Conservation (phyloP, 805 yeast species). For the Cephaloascus albidus region DNA sequence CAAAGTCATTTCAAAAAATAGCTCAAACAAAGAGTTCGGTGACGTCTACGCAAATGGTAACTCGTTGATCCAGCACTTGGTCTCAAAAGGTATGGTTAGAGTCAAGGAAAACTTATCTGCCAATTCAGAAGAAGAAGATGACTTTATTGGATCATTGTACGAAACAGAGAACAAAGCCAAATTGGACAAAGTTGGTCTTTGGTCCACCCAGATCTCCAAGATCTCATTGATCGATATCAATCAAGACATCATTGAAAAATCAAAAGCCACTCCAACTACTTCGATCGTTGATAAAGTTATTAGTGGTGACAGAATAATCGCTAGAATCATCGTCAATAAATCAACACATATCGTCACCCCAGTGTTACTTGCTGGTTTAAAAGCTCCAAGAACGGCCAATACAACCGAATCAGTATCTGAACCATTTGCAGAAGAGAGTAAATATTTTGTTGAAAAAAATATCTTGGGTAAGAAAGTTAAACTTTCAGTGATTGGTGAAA, state of each 20-base stretch:
- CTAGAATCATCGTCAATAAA: conserved; percentile 40
- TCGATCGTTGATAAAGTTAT: conserved; percentile 70
- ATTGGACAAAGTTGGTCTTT: conserved; percentile 42
- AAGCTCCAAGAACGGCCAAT: conserved; percentile 59
- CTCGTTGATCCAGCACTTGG: conserved; percentile 46
- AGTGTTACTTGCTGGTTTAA: conserved; percentile 64
- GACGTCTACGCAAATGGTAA: conserved; percentile 54
- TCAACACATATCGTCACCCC: conserved; percentile 49
- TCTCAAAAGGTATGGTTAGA: conserved; percentile 53
- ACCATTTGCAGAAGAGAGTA: conserved; percentile 60
- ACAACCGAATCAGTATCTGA: conserved; percentile 30
- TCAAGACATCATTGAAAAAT: conserved; percentile 21
- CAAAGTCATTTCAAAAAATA: conserved; percentile 43
- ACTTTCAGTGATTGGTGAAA: conserved; percentile 49
- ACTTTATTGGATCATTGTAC: conserved; percentile 22
- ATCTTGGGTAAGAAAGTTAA: conserved; percentile 53
- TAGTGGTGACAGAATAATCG: conserved; percentile 69
- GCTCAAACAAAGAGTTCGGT: conserved; percentile 59
- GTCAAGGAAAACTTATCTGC: conserved; percentile 41
- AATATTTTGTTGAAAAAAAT: conserved; percentile 51
- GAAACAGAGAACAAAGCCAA: conserved; percentile 42
- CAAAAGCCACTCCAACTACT: conserved; percentile 30
- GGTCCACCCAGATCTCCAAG: conserved; percentile 22
- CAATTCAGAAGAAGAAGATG: conserved; percentile 31
- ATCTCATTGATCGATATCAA: conserved; percentile 10